phyloP scores from a whole-genome alignment of 495 filamentous ascomycete genomes.

The Xylaria intraflava region DNA sequence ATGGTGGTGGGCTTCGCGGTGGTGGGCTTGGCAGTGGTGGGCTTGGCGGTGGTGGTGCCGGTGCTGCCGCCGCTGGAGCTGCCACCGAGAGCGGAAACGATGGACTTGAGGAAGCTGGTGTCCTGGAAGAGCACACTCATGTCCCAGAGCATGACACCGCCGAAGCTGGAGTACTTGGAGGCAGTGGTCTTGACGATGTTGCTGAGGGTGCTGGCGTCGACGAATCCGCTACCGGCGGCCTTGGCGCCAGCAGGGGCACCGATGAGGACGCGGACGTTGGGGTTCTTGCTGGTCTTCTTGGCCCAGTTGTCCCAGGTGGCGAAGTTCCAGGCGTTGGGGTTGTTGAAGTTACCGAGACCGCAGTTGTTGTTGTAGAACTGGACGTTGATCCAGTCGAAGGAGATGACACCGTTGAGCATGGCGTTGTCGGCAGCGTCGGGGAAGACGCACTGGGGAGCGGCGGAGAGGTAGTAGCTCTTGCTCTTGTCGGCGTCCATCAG shows the following conservation, averaged over 20 bases:
- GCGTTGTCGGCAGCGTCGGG: conserved; percentile 56
- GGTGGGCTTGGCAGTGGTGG: conserved; percentile 10
- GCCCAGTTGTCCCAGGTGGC: conserved; percentile 68
- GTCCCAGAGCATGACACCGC: conserved; percentile 72
- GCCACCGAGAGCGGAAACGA: conserved; percentile 26
- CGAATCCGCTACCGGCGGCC: conserved; percentile 56
- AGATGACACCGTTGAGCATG: conserved; percentile 46
- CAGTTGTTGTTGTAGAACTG: conserved; percentile 68
- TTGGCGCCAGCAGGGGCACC: conserved; percentile 59
- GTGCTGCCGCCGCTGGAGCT: conserved; percentile 9
- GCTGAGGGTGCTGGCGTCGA: conserved; percentile 37
- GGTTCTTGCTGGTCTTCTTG: conserved; percentile 52
- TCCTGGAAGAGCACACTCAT: conserved; percentile 56
- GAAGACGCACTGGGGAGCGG: conserved; percentile 61
- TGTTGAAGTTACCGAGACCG: conserved; percentile 49
- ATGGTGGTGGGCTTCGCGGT: conserved; percentile 9
- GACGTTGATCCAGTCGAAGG: conserved; percentile 59
- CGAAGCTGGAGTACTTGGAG: conserved; percentile 50
- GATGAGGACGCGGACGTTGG: conserved; percentile 56
- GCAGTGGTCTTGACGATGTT: conserved; percentile 46
- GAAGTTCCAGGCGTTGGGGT: conserved; percentile 61
- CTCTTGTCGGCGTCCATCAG: conserved; percentile 44
- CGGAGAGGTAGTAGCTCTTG: conserved; percentile 55
- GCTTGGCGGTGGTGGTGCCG: conserved; percentile 10
- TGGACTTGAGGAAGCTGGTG: conserved; percentile 45